These are phyloP conservation scores for Scheffersomyces lignosus DNA, from an alignment of 805 yeast genomes.

Conservation along the genomic window DNA sequence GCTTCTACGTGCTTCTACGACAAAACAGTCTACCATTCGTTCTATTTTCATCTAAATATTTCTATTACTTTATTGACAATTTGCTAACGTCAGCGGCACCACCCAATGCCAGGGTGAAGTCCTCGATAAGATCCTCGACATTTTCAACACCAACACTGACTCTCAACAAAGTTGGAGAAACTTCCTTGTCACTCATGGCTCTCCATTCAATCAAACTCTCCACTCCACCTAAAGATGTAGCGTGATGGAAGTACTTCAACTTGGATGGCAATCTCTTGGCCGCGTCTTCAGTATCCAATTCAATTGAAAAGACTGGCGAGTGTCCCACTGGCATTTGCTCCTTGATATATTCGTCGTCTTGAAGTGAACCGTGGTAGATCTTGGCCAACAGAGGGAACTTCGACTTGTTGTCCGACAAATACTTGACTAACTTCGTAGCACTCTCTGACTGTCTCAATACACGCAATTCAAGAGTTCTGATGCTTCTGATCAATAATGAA, in stretches of 20 bases:
- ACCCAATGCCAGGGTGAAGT: constrained; percentile 22
- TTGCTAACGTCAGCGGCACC: not conserved
- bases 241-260: constrained; percentile 77
- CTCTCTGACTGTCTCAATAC: constrained; percentile 62
- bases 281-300: constrained; percentile 45
- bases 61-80: not conserved
- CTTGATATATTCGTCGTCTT: constrained; percentile 64
- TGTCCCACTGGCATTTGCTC: constrained; percentile 64
- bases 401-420: constrained; percentile 48
- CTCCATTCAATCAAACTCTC: constrained; percentile 94
- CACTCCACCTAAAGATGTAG: constrained; percentile 90
- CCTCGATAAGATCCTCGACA: constrained; percentile 71
- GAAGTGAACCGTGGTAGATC: constrained; percentile 75
- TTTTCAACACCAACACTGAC: constrained; percentile 82
- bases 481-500: constrained; percentile 70
- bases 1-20: too few species aligned
- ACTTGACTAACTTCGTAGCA: constrained; percentile 62
- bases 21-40: too few species aligned
- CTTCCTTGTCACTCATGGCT: constrained; percentile 60
- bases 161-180: constrained; percentile 61
- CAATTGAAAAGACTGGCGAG: constrained; percentile 75
- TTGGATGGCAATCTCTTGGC: constrained; percentile 67
- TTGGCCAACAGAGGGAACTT: constrained; percentile 50
- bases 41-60: too few species aligned
- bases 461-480: constrained; percentile 78